phyloP scores from a whole-genome alignment of 257 asterid species.

The Solanum sejunctum region DNA sequence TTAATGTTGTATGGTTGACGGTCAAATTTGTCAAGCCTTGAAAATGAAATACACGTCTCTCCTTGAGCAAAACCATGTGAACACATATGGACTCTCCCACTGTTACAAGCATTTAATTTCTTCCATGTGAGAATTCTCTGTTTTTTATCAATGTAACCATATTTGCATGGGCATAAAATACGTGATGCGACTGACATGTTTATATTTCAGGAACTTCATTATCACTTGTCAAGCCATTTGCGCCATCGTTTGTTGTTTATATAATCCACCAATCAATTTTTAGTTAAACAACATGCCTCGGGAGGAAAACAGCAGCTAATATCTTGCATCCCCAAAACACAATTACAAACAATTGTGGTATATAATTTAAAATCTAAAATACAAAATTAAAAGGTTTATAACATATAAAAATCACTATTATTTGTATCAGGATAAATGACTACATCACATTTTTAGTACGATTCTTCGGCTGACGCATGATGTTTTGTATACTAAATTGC shows the following conservation, averaged over 20 bases:
- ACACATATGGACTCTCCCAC: slow-evolving; percentile 23
- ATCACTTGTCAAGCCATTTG: neutral
- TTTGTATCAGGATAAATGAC: neutral
- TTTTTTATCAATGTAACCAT: neutral
- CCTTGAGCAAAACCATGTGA: slow-evolving; percentile 34
- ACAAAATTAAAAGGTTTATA: neutral
- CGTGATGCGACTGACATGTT: neutral
- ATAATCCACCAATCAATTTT: neutral
- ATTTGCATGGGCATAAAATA: neutral
- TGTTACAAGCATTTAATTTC: neutral
- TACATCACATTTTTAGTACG: neutral
- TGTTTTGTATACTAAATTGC: neutral
- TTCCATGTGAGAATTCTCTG: slow-evolving; percentile 8
- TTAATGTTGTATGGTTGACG: neutral
- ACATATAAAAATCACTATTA: neutral
- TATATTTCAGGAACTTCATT: neutral
- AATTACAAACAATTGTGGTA: neutral
- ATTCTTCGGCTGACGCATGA: neutral
- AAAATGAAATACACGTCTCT: slow-evolving; percentile 8
- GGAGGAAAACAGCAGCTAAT: no score
- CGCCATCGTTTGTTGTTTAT: neutral
- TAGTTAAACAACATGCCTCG: no score
- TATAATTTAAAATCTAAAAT: neutral
- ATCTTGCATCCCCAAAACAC: neutral
- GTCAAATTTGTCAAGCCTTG: slow-evolving; percentile 26